Evolutionary conservation across 352 stramenopile genomes (phyloP), one percentile per base, ranked within the genome.

Genomic region (Pythium scleroteichum): DNA sequence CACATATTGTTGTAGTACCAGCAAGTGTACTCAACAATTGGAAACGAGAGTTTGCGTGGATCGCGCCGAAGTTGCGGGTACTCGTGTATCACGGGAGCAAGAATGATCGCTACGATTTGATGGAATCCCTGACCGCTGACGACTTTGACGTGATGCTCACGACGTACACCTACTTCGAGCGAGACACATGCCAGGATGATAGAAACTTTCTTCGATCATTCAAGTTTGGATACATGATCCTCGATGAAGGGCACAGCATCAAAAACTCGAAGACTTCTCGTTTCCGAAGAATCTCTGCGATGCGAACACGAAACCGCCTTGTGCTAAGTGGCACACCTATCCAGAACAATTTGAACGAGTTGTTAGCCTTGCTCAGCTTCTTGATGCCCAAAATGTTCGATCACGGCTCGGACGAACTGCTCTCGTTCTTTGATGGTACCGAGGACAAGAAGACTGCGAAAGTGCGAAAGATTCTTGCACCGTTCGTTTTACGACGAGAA

Each of bases 401-500:
- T 45, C 78, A 92, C 58, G 85, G 85, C 8, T 92, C 83, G 0
- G 82, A 94, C 48, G 83, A 91, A 41, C 63, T 95, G 3, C 58
- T 93, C 42, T 81, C 71, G 17, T 95, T 95, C 56, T 95, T 95
- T 41, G 83, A 91, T 38, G 85, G 83, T 10, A 90, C 69, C 17
- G 81, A 92, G 62, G 72, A 90, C 27, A 89, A 79, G 55, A 92
- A 92, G 59, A 90, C 79, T 41, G 72, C 79, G 1, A 91, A 97
- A 80, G 78, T 97, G 16, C 86, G 86, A 20, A 90, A 96, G 52
- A 88, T 99, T 54, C 88, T 99, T 67, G 89, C 92, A n/a, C 97
- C 97, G 0, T 99, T 99, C 71, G 96, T 99, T 9, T 75, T 99
- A 39, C 77, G 97, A 9, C 85, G 97, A 24, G 87, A 98, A 38